These are phyloP conservation scores for Globisporangium parvum DNA, from an alignment of 352 stramenopile species.

Conservation along the genomic window DNA sequence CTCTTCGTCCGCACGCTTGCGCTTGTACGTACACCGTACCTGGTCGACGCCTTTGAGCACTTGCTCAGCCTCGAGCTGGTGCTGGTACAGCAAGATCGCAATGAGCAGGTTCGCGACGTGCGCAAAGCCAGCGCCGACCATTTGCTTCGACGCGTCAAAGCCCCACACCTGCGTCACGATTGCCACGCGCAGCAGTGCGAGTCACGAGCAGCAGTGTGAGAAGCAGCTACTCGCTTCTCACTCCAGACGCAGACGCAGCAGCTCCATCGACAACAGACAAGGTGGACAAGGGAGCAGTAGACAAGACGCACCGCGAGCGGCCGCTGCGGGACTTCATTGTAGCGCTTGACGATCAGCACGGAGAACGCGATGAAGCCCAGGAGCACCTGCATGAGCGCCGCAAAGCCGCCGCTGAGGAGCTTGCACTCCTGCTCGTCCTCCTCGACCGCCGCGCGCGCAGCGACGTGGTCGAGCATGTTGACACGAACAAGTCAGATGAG, in stretches of 20 bases:
- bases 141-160: slow-evolving; percentile 85
- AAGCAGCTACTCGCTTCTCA: too few species aligned
- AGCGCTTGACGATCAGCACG: slow-evolving; percentile 73
- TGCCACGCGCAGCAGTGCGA: too few species aligned
- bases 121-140: slow-evolving; percentile 78
- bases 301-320: slow-evolving; percentile 47
- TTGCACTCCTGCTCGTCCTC: slow-evolving; percentile 58
- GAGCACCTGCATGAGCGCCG: slow-evolving; percentile 64
- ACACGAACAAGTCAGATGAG: background rate
- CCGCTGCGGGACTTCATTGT: slow-evolving; percentile 62
- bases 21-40: slow-evolving; percentile 6
- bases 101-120: slow-evolving; percentile 85
- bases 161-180: slow-evolving; percentile 49
- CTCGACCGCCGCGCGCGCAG: slow-evolving; percentile 3
- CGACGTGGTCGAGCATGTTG: background rate
- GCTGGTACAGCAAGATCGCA: slow-evolving; percentile 72
- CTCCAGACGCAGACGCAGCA: background rate
- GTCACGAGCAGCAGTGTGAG: too few species aligned
- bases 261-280: too few species aligned
- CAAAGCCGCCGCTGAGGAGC: slow-evolving; percentile 74
- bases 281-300: background rate
- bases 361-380: slow-evolving; percentile 81
- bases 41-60: slow-evolving; percentile 37
- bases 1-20: too few species aligned
- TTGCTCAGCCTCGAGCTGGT: slow-evolving; percentile 18